These are phyloP conservation scores for Ogataea naganishii DNA, from an alignment of 805 yeast species.

Conservation along the genomic window DNA sequence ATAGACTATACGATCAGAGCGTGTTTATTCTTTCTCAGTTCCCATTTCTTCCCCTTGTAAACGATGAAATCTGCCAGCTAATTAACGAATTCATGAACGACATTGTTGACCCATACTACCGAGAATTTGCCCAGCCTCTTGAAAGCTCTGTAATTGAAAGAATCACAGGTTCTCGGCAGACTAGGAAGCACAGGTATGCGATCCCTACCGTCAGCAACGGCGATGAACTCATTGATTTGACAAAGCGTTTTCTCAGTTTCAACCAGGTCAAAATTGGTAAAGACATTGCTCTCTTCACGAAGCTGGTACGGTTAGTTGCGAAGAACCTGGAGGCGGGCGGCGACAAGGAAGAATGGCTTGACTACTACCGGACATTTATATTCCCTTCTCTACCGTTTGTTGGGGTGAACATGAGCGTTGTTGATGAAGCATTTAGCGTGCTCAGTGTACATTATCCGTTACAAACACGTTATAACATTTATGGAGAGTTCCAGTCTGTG, in stretches of 20 bases:
- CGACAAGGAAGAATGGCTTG: slow-evolving; percentile 37
- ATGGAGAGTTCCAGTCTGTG: slow-evolving; percentile 66
- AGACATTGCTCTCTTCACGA: slow-evolving; percentile 39
- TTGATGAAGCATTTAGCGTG: slow-evolving; percentile 51
- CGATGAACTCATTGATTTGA: slow-evolving; percentile 38
- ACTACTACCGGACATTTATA: slow-evolving; percentile 54
- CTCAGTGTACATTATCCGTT: slow-evolving; percentile 40
- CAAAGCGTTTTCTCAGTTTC: slow-evolving; percentile 41
- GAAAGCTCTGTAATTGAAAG: slow-evolving; percentile 18
- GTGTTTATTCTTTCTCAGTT: slow-evolving; percentile 47
- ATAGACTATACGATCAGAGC: slow-evolving; percentile 58
- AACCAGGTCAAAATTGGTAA: slow-evolving; percentile 47
- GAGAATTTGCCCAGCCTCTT: slow-evolving; percentile 11
- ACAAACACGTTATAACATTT: slow-evolving; percentile 63
- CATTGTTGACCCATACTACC: slow-evolving; percentile 41
- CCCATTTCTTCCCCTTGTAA: slow-evolving; percentile 53
- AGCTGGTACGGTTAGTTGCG: slow-evolving; percentile 53
- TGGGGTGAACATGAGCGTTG: slow-evolving; percentile 43
- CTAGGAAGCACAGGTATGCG: not conserved
- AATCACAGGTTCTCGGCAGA: slow-evolving; percentile 9
- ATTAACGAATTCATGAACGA: slow-evolving; percentile 41
- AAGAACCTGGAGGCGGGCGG: slow-evolving; percentile 24
- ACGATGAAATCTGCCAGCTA: slow-evolving; percentile 36
- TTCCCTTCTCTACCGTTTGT: slow-evolving; percentile 53
- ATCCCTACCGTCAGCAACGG: slow-evolving; percentile 28